Base-by-base conservation (phyloP, 2,329 filamentous ascomycete species). In the Rugonectria rugulosa region DNA sequence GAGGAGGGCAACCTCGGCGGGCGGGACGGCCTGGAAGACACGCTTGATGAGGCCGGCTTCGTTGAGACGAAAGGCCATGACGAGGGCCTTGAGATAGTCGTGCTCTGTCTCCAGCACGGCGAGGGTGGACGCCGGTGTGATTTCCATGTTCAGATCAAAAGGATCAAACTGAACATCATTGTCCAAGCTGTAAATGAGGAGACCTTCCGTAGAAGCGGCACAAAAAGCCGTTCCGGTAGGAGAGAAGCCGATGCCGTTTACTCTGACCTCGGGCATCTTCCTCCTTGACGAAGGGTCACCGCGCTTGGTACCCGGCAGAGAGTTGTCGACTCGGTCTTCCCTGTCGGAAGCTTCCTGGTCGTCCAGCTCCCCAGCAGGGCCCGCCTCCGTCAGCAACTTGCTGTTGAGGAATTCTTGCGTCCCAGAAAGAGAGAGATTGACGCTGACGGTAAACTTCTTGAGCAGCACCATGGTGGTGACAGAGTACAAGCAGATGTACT, bases 401-500 rank as follows among this genome's bases (percentile, higher is more conserved):
- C 92, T 97, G 81, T 97, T 98, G 62, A 99, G 83, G 74, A 96
- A 97, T 72, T 99, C 95, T 70, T 98, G 94, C 1, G 95, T 99
- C 41, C 95, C 95, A 17, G 96, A 93, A 3, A 99, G 80, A 2
- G 93, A 96, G n/a, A 97, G 80, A 73, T 99, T 99, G 68, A 97
- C 86, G 65, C 91, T 96, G 68, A 98, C 93, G 2, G 94, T 97
- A 70, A 90, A 99, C 71, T 97, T 97, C 73, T 96, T 97, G 52
- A 98, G 80, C 10, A 99, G 79, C 1, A 95, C 92, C 72, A 95
- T 92, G 1, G 94, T 96, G 54, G 88, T 87, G 26, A 96, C 91
- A n/a, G 96, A 94, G 76, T 99, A 99, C 54, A 99, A 75, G 71
- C 95, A 98, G 47, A 99, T 97, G 73, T 96, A 97, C 77, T 99